Base-by-base conservation (phyloP, 106 monocot genomes). In the Acanthochlamys bracteata region DNA sequence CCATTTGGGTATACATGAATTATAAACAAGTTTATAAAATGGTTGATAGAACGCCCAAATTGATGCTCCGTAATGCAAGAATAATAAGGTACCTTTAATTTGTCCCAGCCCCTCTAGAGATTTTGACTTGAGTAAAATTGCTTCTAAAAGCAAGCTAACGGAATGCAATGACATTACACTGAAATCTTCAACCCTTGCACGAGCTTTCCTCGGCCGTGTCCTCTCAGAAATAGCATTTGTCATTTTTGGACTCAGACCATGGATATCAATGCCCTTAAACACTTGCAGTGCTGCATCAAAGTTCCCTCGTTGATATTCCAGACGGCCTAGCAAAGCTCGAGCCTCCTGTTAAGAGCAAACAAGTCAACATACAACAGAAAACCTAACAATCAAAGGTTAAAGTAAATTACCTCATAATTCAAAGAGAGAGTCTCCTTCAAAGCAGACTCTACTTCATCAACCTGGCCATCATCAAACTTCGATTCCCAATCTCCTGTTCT, bases 281-380 rank as follows among this genome's bases (percentile, higher is more conserved):
- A 93, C 93, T 61, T 89, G 89, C 63, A 93, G 56, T 65, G 93
- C 85, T 16, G 89, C 93, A 72, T 89, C 83, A 61, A 85, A 79
- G 53, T 93, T 93, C 25, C 93, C 89, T 54, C 73, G 78, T 61
- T 93, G 89, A 72, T 84, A 86, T 67, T 93, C 93, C 66, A 93
- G 64, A 56, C 89, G 71, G 11, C 93, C 93, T 27, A 93, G 68
- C 71, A 93, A 75, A 54, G 93, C 93, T 46, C 93, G 57, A 4
- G 93, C 93, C 72, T 93, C 93, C 89, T 88, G 61, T 42, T 21
- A 67, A 0, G 52, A 61, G 54, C 66, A 46, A 46, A 68, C 16
- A 14, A 41, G 12, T 17, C 27, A 56, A 45, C 24, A 49, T 65
- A 26, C 4, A 45, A 63, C 41, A 69, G 25, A 17, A 17, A 46